Base-by-base conservation (phyloP, 169 alveolate genomes). In the Cryptosporidium muris region DNA sequence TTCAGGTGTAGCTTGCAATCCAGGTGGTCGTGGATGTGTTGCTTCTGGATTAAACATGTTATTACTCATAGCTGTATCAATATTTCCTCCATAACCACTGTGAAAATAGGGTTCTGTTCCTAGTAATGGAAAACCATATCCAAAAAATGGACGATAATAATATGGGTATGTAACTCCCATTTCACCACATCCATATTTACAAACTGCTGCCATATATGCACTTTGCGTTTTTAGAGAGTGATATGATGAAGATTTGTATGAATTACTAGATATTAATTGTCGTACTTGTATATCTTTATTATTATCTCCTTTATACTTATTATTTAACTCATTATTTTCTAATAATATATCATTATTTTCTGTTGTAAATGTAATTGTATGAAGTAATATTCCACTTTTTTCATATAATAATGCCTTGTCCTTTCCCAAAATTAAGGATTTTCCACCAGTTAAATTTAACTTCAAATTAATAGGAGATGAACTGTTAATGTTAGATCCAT, bases 61-160 rank as follows among this genome's bases (percentile, higher is more conserved):
- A 49, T 74, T 74, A 49, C 54, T 74, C 85, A 74, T 74, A 11
- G 85, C 85, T 16, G 85, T 74, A 14, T 74, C 85, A 7, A 74
- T 68, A 49, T 58, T 74, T 1, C 91, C 91, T 2, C 91, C 91
- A 51, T 88, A 88, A 4, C 91, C 91, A 45, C 89, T 88, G 14
- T 88, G 91, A 53, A 88, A 88, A 54, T 81, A 65, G 11, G 91
- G 91, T 64, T 88, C 91, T 25, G 91, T 88, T 3, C 91, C 91
- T 1, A 88, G 89, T 49, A 88, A 42, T 12, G 91, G 91, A 34
- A 65, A 88, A 7, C 91, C 91, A 34, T 88, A 88, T 58, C 91
- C 91, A 51, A 88, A 88, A 89, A 88, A 88, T 37, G 91, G 91
- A 34, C 91, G 91, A 42, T 88, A 88, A 65, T 88, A 88, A 65